These are phyloP conservation scores for Podila epicladia DNA, from an alignment of 192 early-diverging fungal species.

Conservation along the genomic window DNA sequence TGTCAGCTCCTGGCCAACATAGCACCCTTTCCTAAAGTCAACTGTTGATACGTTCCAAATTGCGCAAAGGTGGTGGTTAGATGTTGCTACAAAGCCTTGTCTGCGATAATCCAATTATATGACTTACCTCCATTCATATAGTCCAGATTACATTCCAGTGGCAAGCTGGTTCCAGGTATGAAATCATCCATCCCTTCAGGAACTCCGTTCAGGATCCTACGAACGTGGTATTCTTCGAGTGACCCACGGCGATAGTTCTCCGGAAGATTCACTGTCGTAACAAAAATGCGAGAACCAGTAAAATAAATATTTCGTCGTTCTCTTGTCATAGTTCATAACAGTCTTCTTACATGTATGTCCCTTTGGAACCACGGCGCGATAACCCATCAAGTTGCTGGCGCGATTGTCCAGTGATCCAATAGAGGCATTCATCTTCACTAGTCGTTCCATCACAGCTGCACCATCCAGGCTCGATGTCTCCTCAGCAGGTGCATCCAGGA, in stretches of 20 bases:
- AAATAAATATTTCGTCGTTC: no score
- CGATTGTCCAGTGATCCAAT: constrained; percentile 28
- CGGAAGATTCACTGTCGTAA: constrained; percentile 55
- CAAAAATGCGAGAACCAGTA: not conserved
- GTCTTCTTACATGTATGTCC: constrained; percentile 32
- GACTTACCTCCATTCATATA: constrained; percentile 84
- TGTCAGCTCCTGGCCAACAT: constrained; percentile 98
- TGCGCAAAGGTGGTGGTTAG: not conserved
- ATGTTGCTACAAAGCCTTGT: not conserved
- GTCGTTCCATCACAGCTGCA: constrained; percentile 22
- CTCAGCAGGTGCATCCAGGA: constrained; percentile 68
- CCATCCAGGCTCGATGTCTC: constrained; percentile 2
- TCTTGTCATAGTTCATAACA: no score
- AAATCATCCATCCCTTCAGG: constrained; percentile 92
- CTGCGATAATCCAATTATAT: no score
- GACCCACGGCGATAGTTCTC: constrained; percentile 61
- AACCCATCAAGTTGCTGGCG: constrained; percentile 29
- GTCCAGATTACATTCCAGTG: constrained; percentile 94
- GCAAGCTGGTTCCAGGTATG: constrained; percentile 72
- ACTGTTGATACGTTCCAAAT: constrained; percentile 60
- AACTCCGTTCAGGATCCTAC: constrained; percentile 86
- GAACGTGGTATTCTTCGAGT: constrained; percentile 71
- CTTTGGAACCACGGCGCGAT: constrained; percentile 36
- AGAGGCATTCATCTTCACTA: constrained; percentile 28
- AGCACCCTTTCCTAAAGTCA: constrained; percentile 98